Evolutionary conservation across 306 rosid genomes (phyloP), one percentile per base, ranked within the genome.

Genomic region (Spatholobus suberectus): DNA sequence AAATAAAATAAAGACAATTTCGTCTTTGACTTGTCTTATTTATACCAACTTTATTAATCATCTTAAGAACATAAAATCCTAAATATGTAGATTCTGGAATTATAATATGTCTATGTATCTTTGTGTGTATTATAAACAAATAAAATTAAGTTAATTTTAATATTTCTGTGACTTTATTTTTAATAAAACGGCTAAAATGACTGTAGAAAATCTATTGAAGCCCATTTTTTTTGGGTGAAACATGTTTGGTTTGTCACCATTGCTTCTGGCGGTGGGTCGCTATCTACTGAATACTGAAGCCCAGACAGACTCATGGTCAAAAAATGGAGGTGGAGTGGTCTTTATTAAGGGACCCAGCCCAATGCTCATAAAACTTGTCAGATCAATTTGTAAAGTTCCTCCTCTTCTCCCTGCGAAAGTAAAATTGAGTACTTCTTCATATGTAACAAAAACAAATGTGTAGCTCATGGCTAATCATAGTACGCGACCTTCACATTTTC

Each of bases 401-500:
- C 51, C 21, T 54, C 37, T 37, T 21, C 37, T 3, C 32, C 3
- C 9, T 7, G 68, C 14, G 6, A 52, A 24, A 26, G 67, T 35
- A 77, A 61, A 61, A 77, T 17, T 7, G 11, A 72, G 15, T 72
- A 52, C 7, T 2, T 43, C 15, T 47, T 71, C 15, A 71, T 5
- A 14, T n/a, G 70, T 32, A 63, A n/a, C 21, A 49, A 49, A 72
- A 47, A 46, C 8, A 73, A 71, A 23, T 67, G 73, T 67, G 61
- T 63, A 23, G 57, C 4, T 21, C 79, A 8, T 54, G 55, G 4
- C 11, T 29, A 32, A 63, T 55, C 52, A 34, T 32, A 6, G 67
- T 61, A 35, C 73, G 20, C 32, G 51, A 59, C 38, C 73, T 24
- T 82, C 29, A 46, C 66, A 44, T 18, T 81, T 71, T 63, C 41